phyloP scores from a whole-genome alignment of 768 basidiomycete genomes.

The Pisolithus sp. region DNA sequence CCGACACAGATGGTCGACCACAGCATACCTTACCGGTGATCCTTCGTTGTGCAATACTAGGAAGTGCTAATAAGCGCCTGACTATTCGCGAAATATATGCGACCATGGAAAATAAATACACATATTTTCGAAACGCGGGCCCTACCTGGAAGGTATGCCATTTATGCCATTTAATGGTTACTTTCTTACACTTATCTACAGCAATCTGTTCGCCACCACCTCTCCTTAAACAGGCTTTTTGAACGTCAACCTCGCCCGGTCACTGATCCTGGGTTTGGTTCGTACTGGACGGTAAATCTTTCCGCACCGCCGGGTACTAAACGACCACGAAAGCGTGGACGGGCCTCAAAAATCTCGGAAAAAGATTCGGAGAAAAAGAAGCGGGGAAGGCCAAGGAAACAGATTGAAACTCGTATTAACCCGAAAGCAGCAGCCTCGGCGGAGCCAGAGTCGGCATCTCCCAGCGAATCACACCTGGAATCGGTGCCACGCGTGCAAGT shows the following conservation, averaged over 20 bases:
- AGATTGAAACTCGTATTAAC: conserved; percentile 8
- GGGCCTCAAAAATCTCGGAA: conserved; percentile 42
- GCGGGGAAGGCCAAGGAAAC: conserved; percentile 36
- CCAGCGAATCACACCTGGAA: conserved; percentile 11
- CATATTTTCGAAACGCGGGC: conserved; percentile 74
- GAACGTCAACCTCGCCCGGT: conserved; percentile 78
- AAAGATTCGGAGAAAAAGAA: conserved; percentile 29
- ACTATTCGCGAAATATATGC: conserved; percentile 84
- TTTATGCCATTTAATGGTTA: not conserved
- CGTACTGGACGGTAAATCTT: conserved; percentile 88
- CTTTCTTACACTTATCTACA: conserved; percentile 24
- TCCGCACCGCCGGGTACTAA: conserved; percentile 82
- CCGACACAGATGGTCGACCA: conserved; percentile 71
- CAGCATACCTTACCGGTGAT: conserved; percentile 84
- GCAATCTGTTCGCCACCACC: conserved; percentile 86
- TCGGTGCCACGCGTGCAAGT: conserved; percentile 23
- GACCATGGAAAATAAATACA: conserved; percentile 81
- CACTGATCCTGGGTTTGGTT: conserved; percentile 81
- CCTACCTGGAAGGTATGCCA: conserved; percentile 74
- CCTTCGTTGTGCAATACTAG: conserved; percentile 77
- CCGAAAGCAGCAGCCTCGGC: conserved; percentile 10
- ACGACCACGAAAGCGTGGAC: conserved; percentile 74
- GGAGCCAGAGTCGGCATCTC: conserved; percentile 11
- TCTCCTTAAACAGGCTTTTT: conserved; percentile 76
- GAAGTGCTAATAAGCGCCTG: conserved; percentile 65